Conservation (phyloP, 2,329 filamentous ascomycete genomes). For the Diaporthe sp. region DNA sequence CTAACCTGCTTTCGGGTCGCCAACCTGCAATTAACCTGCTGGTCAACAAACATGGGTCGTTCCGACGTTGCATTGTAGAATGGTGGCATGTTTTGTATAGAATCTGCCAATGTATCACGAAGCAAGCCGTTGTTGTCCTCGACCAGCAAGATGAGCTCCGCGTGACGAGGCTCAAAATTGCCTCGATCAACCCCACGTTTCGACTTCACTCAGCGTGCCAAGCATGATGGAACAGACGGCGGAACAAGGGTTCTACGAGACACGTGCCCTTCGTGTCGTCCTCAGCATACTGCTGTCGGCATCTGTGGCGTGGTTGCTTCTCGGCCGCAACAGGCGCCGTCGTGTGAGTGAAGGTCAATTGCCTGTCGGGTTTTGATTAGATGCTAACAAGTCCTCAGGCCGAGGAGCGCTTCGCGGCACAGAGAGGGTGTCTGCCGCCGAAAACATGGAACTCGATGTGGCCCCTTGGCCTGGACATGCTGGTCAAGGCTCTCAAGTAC, state of each 20-base stretch:
- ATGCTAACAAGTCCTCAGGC: neutral
- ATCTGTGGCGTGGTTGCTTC: neutral
- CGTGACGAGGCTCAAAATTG: neutral
- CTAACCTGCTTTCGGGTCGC: slow-evolving; percentile 3
- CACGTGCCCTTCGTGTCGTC: neutral
- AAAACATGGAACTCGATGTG: slow-evolving; percentile 13
- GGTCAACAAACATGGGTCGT: neutral
- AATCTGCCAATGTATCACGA: neutral
- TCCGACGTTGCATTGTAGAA: neutral
- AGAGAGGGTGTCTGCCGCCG: slow-evolving; percentile 12
- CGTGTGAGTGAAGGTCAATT: neutral
- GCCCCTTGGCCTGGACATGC: slow-evolving; percentile 18
- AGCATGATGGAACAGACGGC: neutral
- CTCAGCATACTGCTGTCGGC: neutral
- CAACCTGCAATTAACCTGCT: neutral
- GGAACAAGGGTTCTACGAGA: neutral
- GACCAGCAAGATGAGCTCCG: neutral
- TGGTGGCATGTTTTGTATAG: neutral
- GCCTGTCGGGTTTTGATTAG: neutral
- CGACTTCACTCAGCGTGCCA: too few relatives aligned
- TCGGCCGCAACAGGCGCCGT: neutral
- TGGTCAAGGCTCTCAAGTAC: slow-evolving; percentile 5
- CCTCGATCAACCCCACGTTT: too few relatives aligned
- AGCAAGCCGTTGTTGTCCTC: neutral
- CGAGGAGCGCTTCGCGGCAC: neutral